These are phyloP conservation scores for Annulohypoxylon truncatum DNA, from an alignment of 2,329 filamentous ascomycete species.

Conservation along the genomic window DNA sequence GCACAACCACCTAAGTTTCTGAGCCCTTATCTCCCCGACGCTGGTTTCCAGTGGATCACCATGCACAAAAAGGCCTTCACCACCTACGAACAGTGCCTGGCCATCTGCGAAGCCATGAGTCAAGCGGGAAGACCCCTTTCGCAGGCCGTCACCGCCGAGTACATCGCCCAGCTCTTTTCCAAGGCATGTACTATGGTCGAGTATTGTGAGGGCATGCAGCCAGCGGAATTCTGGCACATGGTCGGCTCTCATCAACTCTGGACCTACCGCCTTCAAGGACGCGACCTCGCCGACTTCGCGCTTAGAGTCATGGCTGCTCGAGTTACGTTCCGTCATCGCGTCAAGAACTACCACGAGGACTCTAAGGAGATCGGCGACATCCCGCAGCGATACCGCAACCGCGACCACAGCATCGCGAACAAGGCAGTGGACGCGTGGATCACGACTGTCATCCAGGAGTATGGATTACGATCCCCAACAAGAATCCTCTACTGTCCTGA, in stretches of 20 bases:
- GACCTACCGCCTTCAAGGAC: background rate
- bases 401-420: background rate
- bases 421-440: background rate
- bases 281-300: background rate
- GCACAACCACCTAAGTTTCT: background rate
- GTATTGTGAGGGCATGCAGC: background rate
- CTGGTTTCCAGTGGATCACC: background rate
- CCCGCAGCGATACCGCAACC: background rate
- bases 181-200: background rate
- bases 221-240: background rate
- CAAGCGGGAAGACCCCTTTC: background rate
- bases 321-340: background rate
- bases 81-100: background rate
- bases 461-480: background rate
- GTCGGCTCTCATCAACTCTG: background rate
- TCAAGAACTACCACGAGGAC: background rate
- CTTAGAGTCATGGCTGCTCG: slow-evolving; percentile 1
- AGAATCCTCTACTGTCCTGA: background rate
- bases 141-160: background rate
- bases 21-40: background rate
- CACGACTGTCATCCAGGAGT: background rate
- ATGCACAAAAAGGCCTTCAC: background rate
- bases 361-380: background rate
- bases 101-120: background rate
- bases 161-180: background rate